Evolutionary conservation across 345 rosid genomes (phyloP).

Genomic region (Anastatica hierochuntica): DNA sequence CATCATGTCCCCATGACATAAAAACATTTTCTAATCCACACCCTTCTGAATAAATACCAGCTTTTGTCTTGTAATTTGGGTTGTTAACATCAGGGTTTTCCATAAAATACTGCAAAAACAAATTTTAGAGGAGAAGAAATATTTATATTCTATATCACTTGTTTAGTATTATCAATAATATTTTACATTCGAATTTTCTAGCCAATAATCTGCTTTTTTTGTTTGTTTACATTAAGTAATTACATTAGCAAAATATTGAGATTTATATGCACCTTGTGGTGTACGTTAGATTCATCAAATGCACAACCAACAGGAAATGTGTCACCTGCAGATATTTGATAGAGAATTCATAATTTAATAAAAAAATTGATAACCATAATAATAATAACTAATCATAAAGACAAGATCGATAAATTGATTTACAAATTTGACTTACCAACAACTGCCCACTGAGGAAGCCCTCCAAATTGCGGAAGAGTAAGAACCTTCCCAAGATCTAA

Average conservation of each 20-base stretch:
- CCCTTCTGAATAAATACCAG: conserved; percentile 43
- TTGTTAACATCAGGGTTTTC: conserved; percentile 45
- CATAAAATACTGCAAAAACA: conserved; percentile 39
- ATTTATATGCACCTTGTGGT: conserved; percentile 33
- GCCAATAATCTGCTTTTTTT: no score
- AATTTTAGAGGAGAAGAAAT: background rate
- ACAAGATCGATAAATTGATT: no score
- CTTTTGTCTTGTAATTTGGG: conserved; percentile 35
- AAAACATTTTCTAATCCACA: conserved; percentile 47
- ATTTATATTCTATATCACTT: background rate
- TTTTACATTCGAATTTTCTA: background rate
- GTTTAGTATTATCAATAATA: background rate
- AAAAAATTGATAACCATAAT: no score
- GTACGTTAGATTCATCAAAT: conserved; percentile 44
- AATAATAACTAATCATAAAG: no score
- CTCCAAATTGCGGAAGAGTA: conserved; percentile 46
- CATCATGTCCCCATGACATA: conserved; percentile 69
- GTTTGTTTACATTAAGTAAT: background rate
- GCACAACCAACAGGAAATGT: conserved; percentile 64
- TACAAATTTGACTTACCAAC: conserved; percentile 27
- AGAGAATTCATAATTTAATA: background rate
- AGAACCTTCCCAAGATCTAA: conserved; percentile 67
- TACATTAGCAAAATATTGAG: background rate
- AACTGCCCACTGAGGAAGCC: conserved; percentile 60
- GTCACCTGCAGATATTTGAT: conserved; percentile 29